Evolutionary conservation across 2,329 filamentous ascomycete species (phyloP).

Genomic region (Stagonosporopsis chrysanthemi): DNA sequence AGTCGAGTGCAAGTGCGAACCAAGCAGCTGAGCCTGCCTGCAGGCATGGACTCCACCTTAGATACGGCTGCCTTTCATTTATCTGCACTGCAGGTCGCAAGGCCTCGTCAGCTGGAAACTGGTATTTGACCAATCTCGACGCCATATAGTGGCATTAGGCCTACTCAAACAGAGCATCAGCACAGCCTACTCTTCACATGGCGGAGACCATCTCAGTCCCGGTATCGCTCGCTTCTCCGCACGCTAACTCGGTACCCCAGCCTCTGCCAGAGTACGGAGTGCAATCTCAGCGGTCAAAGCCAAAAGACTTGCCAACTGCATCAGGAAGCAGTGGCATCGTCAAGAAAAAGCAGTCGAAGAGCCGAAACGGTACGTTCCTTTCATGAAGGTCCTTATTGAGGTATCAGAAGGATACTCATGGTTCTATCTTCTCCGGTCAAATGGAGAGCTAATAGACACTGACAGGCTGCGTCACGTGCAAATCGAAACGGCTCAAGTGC

Average conservation of each 20-base stretch:
- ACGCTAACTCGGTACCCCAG: background rate
- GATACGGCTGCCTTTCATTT: conserved; percentile 7
- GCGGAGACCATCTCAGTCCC: conserved; percentile 1
- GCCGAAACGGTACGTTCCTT: conserved; percentile 70
- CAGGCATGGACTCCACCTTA: conserved; percentile 10
- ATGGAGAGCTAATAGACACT: conserved; percentile 14
- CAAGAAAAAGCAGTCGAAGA: conserved; percentile 77
- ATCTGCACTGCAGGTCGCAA: background rate
- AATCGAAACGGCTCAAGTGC: conserved; percentile 75
- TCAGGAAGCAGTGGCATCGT: conserved; percentile 50
- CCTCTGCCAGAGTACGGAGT: background rate
- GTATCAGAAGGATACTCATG: background rate
- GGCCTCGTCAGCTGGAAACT: conserved; percentile 16
- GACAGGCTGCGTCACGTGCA: conserved; percentile 75
- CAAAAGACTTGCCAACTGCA: conserved; percentile 34
- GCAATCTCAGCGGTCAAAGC: conserved; percentile 25
- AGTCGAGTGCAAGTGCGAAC: conserved; percentile 8
- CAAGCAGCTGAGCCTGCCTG: background rate
- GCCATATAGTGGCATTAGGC: conserved; percentile 10
- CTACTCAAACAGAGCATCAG: conserved; percentile 9
- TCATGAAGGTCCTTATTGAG: no score
- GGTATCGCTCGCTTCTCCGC: conserved; percentile 19
- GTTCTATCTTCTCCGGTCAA: background rate
- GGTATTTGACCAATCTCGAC: conserved; percentile 1
- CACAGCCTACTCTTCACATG: conserved; percentile 36